Base-by-base conservation (phyloP, 202 grass and related monocot genomes). In the Panicum hallii region DNA sequence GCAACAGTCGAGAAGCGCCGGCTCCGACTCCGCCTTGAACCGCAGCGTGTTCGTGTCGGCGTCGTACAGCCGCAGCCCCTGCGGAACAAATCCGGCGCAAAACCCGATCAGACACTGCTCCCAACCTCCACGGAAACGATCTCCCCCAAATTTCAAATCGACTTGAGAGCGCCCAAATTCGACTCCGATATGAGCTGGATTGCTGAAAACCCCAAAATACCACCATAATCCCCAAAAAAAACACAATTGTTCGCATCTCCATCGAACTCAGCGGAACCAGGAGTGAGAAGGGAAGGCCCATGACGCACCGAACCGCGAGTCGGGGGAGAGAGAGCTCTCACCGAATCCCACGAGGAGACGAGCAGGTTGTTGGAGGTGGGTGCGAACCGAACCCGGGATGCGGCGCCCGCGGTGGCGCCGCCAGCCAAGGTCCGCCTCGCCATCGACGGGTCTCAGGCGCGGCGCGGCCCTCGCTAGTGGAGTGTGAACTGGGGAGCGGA, bases 61-160 rank as follows among this genome's bases (percentile, higher is more conserved):
- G 65, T 93, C 91, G 47, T 91, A 96, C 56, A 96, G 71, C 79
- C 84, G 82, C 81, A 96, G 70, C 30, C 87, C 84, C 93, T 96
- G 82, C 7, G 30, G 23, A 83, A 61, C 76, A 85, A 90, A 64
- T 79, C 63, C 53, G 38, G 43, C 11, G 26, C 32, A 71, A 46
- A 71, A 52, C 50, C 14, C 44, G 67, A 75, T 73, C 52, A 84
- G 60, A 70, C 5, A 54, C 11, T 45, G 68, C 67, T 81, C 53
- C 70, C 26, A 8, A 32, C 9, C 38, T 78, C 15, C 12, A 50
- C n/a, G 5, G 47, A 75, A 22, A 52, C 36, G 49, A 68, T 41
- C 19, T 34, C 6, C 74, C 20, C 84, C 15, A 55, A 55, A 40
- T 54, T 69, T 74, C 32, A 64, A 47, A 57, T 78, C n/a, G 20